Conservation (phyloP, 345 rosid genomes). For the Heritiera littoralis region DNA sequence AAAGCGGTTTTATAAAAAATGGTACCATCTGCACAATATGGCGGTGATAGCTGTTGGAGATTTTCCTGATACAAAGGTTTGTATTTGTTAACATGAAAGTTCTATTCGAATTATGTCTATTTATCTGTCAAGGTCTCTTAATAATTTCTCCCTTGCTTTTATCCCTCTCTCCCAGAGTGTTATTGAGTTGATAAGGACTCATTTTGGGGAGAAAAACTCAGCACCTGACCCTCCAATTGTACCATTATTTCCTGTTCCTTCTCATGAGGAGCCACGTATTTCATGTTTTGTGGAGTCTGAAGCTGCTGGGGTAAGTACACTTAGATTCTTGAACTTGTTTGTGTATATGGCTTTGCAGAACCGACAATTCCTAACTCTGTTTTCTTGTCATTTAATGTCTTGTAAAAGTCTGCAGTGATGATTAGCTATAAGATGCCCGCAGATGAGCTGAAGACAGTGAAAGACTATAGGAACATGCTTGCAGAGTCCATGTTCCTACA, state of each 20-base stretch:
- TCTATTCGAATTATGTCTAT: neutral
- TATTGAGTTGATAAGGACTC: slow-evolving; percentile 76
- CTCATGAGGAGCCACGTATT: slow-evolving; percentile 74
- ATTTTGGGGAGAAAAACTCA: slow-evolving; percentile 61
- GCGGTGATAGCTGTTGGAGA: slow-evolving; percentile 96
- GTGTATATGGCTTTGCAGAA: slow-evolving; percentile 9
- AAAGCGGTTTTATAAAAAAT: slow-evolving; percentile 70
- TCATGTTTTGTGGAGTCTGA: slow-evolving; percentile 88
- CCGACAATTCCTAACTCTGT: neutral
- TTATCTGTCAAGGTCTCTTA: slow-evolving; percentile 18
- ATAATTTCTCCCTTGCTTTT: slow-evolving; percentile 20
- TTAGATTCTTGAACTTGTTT: slow-evolving; percentile 14
- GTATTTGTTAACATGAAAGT: slow-evolving; percentile 24
- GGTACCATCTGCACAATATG: slow-evolving; percentile 87
- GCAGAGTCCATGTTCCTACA: slow-evolving; percentile 83
- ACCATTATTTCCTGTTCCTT: slow-evolving; percentile 71
- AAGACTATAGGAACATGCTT: slow-evolving; percentile 77
- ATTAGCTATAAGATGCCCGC: slow-evolving; percentile 85
- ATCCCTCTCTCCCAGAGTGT: slow-evolving; percentile 51
- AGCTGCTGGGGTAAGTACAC: slow-evolving; percentile 84
- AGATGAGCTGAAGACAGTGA: slow-evolving; percentile 75
- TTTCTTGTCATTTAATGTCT: slow-evolving; percentile 34
- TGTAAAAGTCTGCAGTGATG: slow-evolving; percentile 80
- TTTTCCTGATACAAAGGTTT: slow-evolving; percentile 79
- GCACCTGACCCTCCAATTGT: slow-evolving; percentile 46